These are phyloP conservation scores for Lactarius pseudohatsudake DNA, from an alignment of 768 basidiomycete species.

Conservation along the genomic window DNA sequence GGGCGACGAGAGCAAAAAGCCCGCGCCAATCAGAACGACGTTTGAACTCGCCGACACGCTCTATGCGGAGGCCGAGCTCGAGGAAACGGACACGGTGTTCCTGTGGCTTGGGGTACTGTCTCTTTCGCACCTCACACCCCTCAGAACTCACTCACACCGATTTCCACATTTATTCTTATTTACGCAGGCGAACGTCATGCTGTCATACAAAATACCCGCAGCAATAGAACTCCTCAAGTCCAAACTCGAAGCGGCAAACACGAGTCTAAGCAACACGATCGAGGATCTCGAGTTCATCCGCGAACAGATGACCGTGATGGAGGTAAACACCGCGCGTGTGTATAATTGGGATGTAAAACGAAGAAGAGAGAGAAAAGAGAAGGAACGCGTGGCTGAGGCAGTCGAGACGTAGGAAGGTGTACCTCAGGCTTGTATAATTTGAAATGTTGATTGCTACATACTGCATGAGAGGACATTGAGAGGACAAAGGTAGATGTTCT, in stretches of 20 bases:
- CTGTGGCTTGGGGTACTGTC: conserved; percentile 90
- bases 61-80: conserved; percentile 86
- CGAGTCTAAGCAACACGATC: conserved; percentile 60
- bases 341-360: conserved; percentile 96
- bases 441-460: background rate
- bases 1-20: conserved; percentile 44
- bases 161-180: background rate
- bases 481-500: background rate
- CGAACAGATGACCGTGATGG: conserved; percentile 96
- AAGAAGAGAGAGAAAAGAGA: conserved; percentile 50
- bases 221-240: conserved; percentile 72
- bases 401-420: conserved; percentile 3
- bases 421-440: background rate
- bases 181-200: conserved; percentile 91
- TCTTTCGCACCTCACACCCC: conserved; percentile 1
- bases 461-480: background rate
- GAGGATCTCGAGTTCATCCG: conserved; percentile 92
- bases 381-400: conserved; percentile 3
- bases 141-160: background rate
- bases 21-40: conserved; percentile 70
- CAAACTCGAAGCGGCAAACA: conserved; percentile 74
- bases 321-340: conserved; percentile 90
- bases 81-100: conserved; percentile 85
- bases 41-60: conserved; percentile 97
- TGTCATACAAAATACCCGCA: conserved; percentile 82